These are phyloP conservation scores for Chlorella vulgaris DNA, from an alignment of 139 green algal genomes.

Conservation along the genomic window DNA sequence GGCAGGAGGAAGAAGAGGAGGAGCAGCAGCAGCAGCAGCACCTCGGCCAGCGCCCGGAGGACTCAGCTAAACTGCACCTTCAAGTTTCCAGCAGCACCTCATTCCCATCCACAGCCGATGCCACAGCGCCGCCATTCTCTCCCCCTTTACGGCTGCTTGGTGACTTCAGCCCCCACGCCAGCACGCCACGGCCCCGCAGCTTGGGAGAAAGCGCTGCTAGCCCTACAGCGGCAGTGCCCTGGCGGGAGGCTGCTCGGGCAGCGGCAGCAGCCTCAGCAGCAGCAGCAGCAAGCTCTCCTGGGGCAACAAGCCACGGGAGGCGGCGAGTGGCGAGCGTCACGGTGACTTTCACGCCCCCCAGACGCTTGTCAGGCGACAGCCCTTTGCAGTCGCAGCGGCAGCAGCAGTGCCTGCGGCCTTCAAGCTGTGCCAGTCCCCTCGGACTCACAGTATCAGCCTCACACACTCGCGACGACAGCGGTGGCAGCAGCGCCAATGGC, in stretches of 20 bases:
- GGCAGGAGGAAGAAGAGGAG: too few relatives aligned
- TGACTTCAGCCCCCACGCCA: neutral
- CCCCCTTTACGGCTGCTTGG: too few relatives aligned
- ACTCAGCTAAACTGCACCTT: too few relatives aligned
- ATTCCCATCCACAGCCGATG: too few relatives aligned
- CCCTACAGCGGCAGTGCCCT: neutral
- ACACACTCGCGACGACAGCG: neutral
- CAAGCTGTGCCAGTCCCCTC: too few relatives aligned
- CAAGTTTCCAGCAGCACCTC: neutral
- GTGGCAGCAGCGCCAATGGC: neutral
- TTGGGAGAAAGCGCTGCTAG: neutral
- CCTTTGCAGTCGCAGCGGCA: neutral
- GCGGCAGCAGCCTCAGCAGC: neutral
- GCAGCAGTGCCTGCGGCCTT: neutral
- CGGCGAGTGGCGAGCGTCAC: neutral
- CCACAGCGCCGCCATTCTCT: too few relatives aligned
- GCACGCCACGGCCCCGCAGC: neutral
- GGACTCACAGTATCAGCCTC: too few relatives aligned
- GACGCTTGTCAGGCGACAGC: neutral
- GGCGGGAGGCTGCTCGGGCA: neutral
- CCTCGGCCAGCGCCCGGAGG: neutral
- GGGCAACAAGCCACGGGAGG: neutral
- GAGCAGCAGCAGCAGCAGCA: neutral
- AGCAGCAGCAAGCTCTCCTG: neutral
- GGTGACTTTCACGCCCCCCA: slow-evolving; percentile 4